Evolutionary conservation across 352 stramenopile genomes (phyloP).

Genomic region (Achlya hypogyna): DNA sequence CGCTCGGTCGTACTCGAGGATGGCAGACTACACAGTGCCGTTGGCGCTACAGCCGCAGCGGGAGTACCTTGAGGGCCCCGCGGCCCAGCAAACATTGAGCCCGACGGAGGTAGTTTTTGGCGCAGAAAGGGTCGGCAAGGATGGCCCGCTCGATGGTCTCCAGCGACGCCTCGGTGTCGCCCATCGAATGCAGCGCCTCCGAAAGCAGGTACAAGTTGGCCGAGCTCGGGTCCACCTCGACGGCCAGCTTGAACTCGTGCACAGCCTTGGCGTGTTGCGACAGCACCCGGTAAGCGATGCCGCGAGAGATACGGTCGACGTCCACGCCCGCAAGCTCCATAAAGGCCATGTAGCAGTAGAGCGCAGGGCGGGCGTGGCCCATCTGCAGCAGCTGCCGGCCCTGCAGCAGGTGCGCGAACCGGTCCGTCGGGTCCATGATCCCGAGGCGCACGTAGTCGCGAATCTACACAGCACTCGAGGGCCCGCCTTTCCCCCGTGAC

Average conservation of each 20-base stretch:
- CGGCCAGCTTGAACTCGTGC: conserved; percentile 49
- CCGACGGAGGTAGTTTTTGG: conserved; percentile 51
- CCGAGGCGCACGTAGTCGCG: conserved; percentile 57
- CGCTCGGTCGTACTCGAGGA: conserved; percentile 59
- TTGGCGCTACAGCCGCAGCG: conserved; percentile 36
- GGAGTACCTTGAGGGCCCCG: conserved; percentile 7
- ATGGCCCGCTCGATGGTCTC: conserved; percentile 66
- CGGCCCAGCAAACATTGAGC: conserved; percentile 30
- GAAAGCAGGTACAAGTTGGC: conserved; percentile 73
- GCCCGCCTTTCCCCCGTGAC: not conserved
- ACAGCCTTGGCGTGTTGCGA: conserved; percentile 57
- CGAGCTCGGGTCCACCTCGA: conserved; percentile 44
- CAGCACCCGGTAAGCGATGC: conserved; percentile 58
- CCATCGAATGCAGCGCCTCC: conserved; percentile 67
- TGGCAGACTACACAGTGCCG: conserved; percentile 33
- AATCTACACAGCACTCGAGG: conserved; percentile 18
- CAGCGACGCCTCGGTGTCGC: conserved; percentile 69
- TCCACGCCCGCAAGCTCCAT: conserved; percentile 33
- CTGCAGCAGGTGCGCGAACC: conserved; percentile 51
- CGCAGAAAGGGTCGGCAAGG: conserved; percentile 42
- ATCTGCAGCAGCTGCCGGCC: conserved; percentile 50
- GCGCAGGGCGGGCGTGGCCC: conserved; percentile 38
- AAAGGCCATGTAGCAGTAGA: conserved; percentile 71
- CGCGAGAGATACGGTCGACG: conserved; percentile 39
- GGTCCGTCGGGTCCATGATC: conserved; percentile 44